A percentile compares a stretch with the other conserved stretches of the same genome.
These are phyloP conservation scores for Claviceps spartinae DNA, from an alignment of 2,329 filamentous ascomycete genomes.

Conservation along the genomic window DNA sequence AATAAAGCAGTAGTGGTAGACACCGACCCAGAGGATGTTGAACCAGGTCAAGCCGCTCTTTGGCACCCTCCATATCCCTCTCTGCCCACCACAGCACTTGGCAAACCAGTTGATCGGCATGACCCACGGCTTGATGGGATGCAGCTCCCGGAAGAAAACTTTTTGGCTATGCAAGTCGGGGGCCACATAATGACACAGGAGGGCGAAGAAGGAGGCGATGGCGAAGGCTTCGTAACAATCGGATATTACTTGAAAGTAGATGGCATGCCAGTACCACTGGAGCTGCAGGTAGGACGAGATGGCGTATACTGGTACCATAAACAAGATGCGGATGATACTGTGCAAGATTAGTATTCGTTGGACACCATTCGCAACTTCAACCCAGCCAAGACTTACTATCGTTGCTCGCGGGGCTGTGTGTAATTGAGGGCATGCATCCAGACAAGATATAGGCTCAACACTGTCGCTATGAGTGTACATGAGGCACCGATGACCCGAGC, in stretches of 20 bases:
- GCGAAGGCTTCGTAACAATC: slow-evolving; percentile 86
- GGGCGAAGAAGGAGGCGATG: slow-evolving; percentile 73
- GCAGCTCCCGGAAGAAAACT: slow-evolving; percentile 59
- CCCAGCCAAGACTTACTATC: slow-evolving; percentile 28
- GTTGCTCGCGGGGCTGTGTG: slow-evolving; percentile 45
- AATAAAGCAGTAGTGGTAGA: slow-evolving; percentile 80
- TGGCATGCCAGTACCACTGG: slow-evolving; percentile 59
- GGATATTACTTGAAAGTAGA: slow-evolving; percentile 70
- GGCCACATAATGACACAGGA: slow-evolving; percentile 69
- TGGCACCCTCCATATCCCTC: slow-evolving; percentile 60
- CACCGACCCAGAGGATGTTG: slow-evolving; percentile 69
- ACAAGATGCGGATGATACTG: slow-evolving; percentile 74
- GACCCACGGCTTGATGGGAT: slow-evolving; percentile 57
- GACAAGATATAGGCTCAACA: slow-evolving; percentile 41
- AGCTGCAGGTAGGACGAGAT: slow-evolving; percentile 61
- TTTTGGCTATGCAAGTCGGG: slow-evolving; percentile 70
- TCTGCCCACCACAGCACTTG: slow-evolving; percentile 54
- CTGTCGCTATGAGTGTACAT: slow-evolving; percentile 35
- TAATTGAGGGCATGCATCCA: slow-evolving; percentile 47
- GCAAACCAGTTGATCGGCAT: slow-evolving; percentile 58
- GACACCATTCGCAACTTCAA: background rate
- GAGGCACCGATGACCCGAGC: slow-evolving; percentile 37
- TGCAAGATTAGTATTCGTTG: background rate
- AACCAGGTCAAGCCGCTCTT: slow-evolving; percentile 79
- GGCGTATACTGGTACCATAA: slow-evolving; percentile 77